These are phyloP conservation scores for Hanseniaspora clermontiae DNA, from an alignment of 805 yeast species.

Conservation along the genomic window DNA sequence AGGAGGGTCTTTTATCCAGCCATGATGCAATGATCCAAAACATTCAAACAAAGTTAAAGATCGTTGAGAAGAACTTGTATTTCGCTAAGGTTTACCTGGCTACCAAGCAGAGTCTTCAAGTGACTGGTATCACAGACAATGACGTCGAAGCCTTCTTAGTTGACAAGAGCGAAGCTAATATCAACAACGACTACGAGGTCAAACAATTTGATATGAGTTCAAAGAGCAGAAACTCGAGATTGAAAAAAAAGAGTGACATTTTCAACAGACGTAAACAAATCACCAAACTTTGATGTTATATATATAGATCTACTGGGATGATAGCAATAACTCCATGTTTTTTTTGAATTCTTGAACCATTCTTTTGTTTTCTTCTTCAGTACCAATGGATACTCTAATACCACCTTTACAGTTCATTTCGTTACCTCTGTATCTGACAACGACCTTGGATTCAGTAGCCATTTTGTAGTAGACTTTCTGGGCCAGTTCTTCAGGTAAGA, in stretches of 20 bases:
- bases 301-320: not conserved
- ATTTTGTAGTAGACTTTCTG: constrained; percentile 48
- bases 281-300: not conserved
- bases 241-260: not conserved
- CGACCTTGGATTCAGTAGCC: constrained; percentile 65
- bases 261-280: not conserved
- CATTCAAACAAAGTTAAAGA: not conserved
- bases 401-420: constrained; percentile 86
- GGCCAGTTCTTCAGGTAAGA: constrained; percentile 66
- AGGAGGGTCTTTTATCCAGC: not conserved
- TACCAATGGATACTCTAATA: constrained; percentile 78
- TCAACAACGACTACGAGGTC: not conserved
- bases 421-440: constrained; percentile 79
- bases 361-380: constrained; percentile 53
- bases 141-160: not conserved
- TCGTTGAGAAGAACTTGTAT: not conserved
- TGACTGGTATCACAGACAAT: not conserved
- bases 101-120: not conserved
- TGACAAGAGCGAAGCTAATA: not conserved
- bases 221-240: not conserved
- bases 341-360: constrained; percentile 41
- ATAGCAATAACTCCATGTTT: constrained; percentile 22
- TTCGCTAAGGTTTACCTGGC: not conserved
- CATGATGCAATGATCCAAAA: not conserved
- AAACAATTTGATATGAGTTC: not conserved